phyloP scores from a whole-genome alignment of 2,329 filamentous ascomycete species.

The Aspergillus chevalieri region DNA sequence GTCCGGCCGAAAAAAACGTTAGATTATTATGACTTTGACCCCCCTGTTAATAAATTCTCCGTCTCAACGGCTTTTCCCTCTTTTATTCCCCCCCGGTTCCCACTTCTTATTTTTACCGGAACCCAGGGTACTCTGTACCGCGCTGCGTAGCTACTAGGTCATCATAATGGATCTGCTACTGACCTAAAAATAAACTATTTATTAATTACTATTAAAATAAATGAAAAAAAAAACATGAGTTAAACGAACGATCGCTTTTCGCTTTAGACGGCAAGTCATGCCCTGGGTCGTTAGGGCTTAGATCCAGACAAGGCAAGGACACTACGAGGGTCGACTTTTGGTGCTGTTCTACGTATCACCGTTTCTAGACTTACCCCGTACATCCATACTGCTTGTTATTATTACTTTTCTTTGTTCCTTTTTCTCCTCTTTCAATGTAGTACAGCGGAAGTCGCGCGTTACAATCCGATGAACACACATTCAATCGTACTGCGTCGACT shows the following conservation, averaged over 20 bases:
- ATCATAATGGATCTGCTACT: slow-evolving; percentile 17
- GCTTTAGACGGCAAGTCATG: slow-evolving; percentile 15
- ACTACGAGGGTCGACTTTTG: slow-evolving; percentile 16
- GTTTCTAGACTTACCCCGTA: too few species aligned
- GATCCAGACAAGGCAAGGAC: slow-evolving; percentile 5
- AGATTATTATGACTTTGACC: neutral
- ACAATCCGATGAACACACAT: neutral
- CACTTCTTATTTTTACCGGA: neutral
- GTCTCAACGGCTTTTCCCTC: slow-evolving; percentile 13
- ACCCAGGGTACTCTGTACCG: slow-evolving; percentile 1
- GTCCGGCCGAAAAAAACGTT: neutral
- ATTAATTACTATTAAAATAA: neutral
- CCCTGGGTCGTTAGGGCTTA: slow-evolving; percentile 5
- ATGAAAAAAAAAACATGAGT: neutral
- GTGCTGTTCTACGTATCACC: neutral
- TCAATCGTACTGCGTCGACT: neutral
- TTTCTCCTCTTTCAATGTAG: too few species aligned
- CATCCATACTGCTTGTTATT: neutral
- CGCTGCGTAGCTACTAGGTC: neutral
- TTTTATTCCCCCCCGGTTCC: neutral
- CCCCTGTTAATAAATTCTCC: slow-evolving; percentile 7
- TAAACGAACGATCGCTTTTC: slow-evolving; percentile 10
- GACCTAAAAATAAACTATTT: neutral
- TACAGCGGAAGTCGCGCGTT: too few species aligned
- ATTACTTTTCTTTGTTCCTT: neutral